A percentile compares a stretch with the other conserved stretches of the same genome.
Conservation (phyloP, 352 stramenopile genomes). For the Globisporangium cylindrosporum region DNA sequence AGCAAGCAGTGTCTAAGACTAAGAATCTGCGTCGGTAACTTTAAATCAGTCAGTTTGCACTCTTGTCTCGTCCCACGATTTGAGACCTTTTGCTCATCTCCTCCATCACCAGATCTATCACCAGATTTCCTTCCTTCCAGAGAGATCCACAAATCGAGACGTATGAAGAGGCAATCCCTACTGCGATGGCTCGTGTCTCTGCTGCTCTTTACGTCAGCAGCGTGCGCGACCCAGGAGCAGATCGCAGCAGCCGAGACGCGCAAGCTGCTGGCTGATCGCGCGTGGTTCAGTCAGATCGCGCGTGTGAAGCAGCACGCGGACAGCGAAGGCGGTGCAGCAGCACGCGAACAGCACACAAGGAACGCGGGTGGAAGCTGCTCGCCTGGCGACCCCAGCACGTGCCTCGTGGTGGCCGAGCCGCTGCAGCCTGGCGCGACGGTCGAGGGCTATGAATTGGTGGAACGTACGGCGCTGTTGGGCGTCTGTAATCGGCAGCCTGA, state of each 20-base stretch:
- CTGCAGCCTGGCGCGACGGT: slow-evolving; percentile 39
- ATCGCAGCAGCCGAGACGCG: slow-evolving; percentile 12
- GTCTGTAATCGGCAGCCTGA: slow-evolving; percentile 51
- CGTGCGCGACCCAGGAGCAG: slow-evolving; percentile 12
- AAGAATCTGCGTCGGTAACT: background rate
- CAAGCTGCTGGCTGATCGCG: slow-evolving; percentile 41
- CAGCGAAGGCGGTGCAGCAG: background rate
- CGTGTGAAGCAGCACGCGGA: slow-evolving; percentile 18
- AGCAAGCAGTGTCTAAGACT: background rate
- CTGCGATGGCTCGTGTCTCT: slow-evolving; percentile 14
- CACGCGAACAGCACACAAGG: background rate
- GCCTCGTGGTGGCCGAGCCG: slow-evolving; percentile 30
- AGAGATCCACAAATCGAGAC: background rate
- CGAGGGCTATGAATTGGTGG: slow-evolving; percentile 71
- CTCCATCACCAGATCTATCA: background rate
- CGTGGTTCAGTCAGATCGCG: slow-evolving; percentile 49
- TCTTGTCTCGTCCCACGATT: background rate
- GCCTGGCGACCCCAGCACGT: slow-evolving; percentile 17
- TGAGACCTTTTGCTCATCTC: background rate
- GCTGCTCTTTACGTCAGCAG: slow-evolving; percentile 9
- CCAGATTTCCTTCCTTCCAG: background rate
- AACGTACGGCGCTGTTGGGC: slow-evolving; percentile 58
- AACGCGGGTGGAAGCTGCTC: slow-evolving; percentile 1
- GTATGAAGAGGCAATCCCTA: slow-evolving; percentile 9
- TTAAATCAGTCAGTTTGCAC: background rate